Evolutionary conservation across 345 rosid genomes (phyloP), one percentile per base, ranked within the genome.

Genomic region (Trapa incisa): DNA sequence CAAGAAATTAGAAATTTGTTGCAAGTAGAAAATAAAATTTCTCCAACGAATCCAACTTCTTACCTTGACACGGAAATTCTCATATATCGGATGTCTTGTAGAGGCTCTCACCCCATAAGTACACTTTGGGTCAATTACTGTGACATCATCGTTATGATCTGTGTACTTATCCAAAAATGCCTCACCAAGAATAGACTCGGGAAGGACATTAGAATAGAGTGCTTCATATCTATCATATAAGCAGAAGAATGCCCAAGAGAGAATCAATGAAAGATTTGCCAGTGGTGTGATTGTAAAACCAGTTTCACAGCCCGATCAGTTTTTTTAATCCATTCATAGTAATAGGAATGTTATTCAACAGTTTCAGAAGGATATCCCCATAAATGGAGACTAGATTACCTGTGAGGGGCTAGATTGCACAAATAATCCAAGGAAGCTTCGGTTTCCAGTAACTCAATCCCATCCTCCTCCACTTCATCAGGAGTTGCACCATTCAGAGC

Each of bases 21-120:
- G 7, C 43, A 41, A 54, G 10, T 4, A 54, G n/a, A 12, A 16
- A 62, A 5, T 12, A 0, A 38, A 35, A 12, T 43, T 64, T 35
- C 48, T 17, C 50, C 14, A 29, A 17, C 35, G 7, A 10, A 33
- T 4, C n/a, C 7, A 62, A 48, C 43, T 50, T 69, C 95, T 61
- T 60, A 89, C 96, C 96, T 86, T 87, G 80, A 92, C 98, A 16
- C 98, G 77, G 82, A 92, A 92, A 77, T 89, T 92, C 75, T 92
- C 96, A 42, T 87, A 87, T 67, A 92, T 82, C 58, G 98, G 93
- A 81, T 87, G 98, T 73, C 80, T 85, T 65, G 90, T 82, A 35
- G 99, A 78, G 56, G 96, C 92, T 76, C 36, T 84, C 61, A 94
- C 91, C 64, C 79, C 84, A 81, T 94, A 94, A 52, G 80, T 71